Evolutionary conservation across 768 basidiomycete genomes (phyloP).

Genomic region (Lactifluus volemus): DNA sequence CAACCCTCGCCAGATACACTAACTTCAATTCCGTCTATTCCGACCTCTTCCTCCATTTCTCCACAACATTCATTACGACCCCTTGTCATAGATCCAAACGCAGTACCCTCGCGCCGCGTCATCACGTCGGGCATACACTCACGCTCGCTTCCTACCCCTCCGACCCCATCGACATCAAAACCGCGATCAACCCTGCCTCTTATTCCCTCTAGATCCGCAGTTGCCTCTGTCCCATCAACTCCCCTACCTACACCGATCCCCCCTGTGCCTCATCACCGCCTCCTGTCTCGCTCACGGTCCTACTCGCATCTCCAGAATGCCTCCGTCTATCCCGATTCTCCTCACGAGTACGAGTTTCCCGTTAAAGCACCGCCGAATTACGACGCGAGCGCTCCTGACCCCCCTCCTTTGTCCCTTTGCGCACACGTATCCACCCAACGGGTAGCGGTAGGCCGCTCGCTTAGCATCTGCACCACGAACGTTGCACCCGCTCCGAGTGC

Average conservation of each 20-base stretch:
- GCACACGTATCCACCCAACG: not conserved
- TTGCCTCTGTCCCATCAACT: not conserved
- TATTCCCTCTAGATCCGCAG: not conserved
- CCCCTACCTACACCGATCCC: not conserved
- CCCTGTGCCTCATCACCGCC: not conserved
- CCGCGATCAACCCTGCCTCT: not conserved
- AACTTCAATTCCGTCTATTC: not conserved
- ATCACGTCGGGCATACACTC: not conserved
- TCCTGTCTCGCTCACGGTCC: not conserved
- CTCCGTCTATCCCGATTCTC: not conserved
- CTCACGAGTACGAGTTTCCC: not conserved
- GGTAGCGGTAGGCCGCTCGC: not conserved
- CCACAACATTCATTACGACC: not conserved
- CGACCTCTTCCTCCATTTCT: not conserved
- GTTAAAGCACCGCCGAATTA: conserved; percentile 12
- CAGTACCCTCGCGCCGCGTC: not conserved
- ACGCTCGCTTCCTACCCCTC: conserved; percentile 8
- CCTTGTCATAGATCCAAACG: not conserved
- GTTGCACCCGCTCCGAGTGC: not conserved
- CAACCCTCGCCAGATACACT: not conserved
- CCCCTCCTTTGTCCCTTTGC: not conserved
- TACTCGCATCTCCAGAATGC: not conserved
- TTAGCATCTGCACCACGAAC: conserved; percentile 2
- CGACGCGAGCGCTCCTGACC: not conserved
- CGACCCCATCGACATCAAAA: not conserved